Base-by-base conservation (phyloP, 306 rosid species). In the Glycine tomentella region DNA sequence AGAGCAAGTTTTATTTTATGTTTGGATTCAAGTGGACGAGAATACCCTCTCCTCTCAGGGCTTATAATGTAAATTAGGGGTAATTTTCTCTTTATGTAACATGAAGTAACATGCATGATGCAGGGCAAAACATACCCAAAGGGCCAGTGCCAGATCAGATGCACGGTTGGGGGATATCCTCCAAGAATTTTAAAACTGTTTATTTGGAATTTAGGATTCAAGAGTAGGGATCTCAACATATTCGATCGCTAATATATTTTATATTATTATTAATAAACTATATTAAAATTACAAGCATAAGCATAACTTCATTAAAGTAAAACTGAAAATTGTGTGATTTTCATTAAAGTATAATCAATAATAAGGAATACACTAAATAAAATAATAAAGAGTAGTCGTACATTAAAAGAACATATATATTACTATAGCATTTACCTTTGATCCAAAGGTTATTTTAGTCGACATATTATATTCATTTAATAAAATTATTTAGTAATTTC, bases 51-150 rank as follows among this genome's bases (percentile, higher is more conserved):
- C 38, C 38, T 9, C 4, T 4, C 0, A 42, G 6, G 20, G 3
- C 4, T n/a, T 48, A 0, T 14, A 53, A 9, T 42, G 46, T 42
- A 38, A 38, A 3, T 38, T 38, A 4, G n/a, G 52, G 68, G 34
- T 71, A 69, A 72, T 8, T 58, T 50, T 9, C 12, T 1, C 45
- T 68, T 20, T 68, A 31, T 17, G n/a, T n/a, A n/a, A n/a, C n/a
- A n/a, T n/a, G n/a, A n/a, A n/a, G 36, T 38, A 68, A 65, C 81
- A 64, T 83, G 86, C 76, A 78, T 17, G 76, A 38, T 57, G 40
- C 82, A 46, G 45, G 6, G 56, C 58, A 70, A 15, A 15, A 79
- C 31, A 76, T 36, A 13, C 72, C 59, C 77, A 79, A 72, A 49
- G 65, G 66, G 73, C 8, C 82, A 76, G 42, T 40, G 79, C 79